A percentile compares a stretch with the other conserved stretches of the same genome.
phyloP scores from a whole-genome alignment of 2,329 filamentous ascomycete species.

The Tolypocladium album region DNA sequence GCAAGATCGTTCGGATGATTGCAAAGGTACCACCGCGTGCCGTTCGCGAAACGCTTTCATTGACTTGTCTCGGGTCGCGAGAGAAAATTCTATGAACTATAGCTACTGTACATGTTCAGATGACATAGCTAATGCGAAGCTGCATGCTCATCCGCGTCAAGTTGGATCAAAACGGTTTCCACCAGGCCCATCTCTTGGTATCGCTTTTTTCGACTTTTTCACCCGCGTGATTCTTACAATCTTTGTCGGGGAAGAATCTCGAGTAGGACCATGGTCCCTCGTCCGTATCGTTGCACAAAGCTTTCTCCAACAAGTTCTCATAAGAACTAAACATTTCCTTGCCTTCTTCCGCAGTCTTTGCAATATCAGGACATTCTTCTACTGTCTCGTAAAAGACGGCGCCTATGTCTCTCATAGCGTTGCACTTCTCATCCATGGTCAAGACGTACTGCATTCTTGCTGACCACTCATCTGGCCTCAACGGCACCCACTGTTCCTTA shows the following conservation, averaged over 20 bases:
- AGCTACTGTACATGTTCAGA: too few species aligned
- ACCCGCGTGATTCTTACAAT: background rate
- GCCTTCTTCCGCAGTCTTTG: background rate
- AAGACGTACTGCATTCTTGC: background rate
- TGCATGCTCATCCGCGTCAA: too few species aligned
- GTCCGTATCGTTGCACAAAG: background rate
- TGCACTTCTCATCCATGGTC: background rate
- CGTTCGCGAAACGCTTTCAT: too few species aligned
- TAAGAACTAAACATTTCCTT: background rate
- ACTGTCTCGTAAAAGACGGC: too few species aligned
- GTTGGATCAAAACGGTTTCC: background rate
- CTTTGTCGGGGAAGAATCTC: background rate
- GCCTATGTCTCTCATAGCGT: background rate
- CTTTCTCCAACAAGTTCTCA: background rate
- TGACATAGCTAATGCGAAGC: too few species aligned
- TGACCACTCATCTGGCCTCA: background rate
- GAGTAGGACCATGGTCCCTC: background rate
- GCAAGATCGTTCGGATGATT: too few species aligned
- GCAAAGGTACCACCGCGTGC: too few species aligned
- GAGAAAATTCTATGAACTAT: too few species aligned
- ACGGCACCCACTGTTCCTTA: too few species aligned
- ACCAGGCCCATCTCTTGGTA: background rate
- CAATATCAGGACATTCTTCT: too few species aligned
- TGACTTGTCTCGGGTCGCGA: too few species aligned
- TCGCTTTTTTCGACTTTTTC: background rate